Evolutionary conservation across 371 early-diverging fungal genomes (phyloP), one percentile per base, ranked within the genome.

Genomic region (Mortierella sp.): DNA sequence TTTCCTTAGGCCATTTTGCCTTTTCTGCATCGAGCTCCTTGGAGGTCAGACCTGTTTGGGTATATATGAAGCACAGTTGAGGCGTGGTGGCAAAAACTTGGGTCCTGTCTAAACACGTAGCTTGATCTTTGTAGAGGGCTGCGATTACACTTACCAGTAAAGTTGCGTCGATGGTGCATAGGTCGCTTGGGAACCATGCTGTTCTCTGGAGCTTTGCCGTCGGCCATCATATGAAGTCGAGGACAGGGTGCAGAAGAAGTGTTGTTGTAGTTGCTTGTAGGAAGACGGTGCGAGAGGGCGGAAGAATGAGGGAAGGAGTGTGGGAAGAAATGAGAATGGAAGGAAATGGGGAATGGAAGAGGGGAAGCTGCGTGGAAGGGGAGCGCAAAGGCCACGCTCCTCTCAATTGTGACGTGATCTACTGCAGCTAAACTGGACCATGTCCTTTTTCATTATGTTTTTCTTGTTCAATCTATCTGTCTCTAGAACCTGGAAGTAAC

Each of bases 131-230:
- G 26, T 24, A n/a, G 32, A 17, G 26, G 23, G 24, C 44, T 24
- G 9, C 8, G 31, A 9, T 24, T 7, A 4, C 12, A 50, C 17
- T 42, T 67, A 73, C 75, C 75, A 12, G 75, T 73, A 39, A 73
- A 73, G 64, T 67, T 68, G 54, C 75, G 68, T 24, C 75, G 75
- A 42, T 73, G 75, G 42, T 73, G 75, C 75, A 73, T 73, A 24
- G 75, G 68, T 59, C 75, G 12, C 62, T 60, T 73, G 28, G 68
- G 68, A 50, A 66, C 63, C 39, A 41, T 53, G 49, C 64, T 57
- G 56, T 57, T 62, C 39, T 70, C 72, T 27, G 72, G 58, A 8
- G 54, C 43, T 42, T 67, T 54, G 46, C 50, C 46, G 50, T 73
- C 75, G 43, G 68, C 63, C 75, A 73, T 73, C 48, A 53, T 57